Percentiles rank a stretch among this genome's conserved stretches.
Conservation (phyloP, 805 yeast species). For the Suhomyces faveliae region DNA sequence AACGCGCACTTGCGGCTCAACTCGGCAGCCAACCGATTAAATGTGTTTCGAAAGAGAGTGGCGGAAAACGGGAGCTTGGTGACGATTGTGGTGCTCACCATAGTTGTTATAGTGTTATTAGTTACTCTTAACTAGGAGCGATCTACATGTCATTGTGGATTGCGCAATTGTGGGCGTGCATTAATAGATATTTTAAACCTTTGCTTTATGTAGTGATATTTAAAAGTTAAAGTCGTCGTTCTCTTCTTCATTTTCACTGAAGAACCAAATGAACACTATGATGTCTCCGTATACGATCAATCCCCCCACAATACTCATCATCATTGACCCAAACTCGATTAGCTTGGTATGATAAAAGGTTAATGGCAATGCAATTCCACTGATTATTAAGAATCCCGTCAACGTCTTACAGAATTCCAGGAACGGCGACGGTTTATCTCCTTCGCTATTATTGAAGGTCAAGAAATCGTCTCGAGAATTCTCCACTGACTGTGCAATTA, state of each 20-base stretch:
- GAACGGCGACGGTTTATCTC: conserved; percentile 35
- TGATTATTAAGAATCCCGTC: conserved; percentile 41
- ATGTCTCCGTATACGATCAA: conserved; percentile 45
- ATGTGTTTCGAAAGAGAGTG: conserved; percentile 31
- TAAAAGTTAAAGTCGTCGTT: conserved; percentile 46
- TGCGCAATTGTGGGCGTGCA: background rate
- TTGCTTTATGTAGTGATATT: background rate
- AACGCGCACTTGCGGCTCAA: conserved; percentile 28
- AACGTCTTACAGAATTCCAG: conserved; percentile 38
- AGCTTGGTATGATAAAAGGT: conserved; percentile 37
- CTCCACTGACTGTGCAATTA: conserved; percentile 37
- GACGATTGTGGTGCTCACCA: conserved; percentile 41
- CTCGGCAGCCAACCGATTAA: conserved; percentile 30
- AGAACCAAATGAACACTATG: conserved; percentile 45
- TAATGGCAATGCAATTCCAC: conserved; percentile 46
- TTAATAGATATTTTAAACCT: background rate
- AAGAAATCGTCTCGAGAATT: conserved; percentile 42
- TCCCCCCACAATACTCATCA: conserved; percentile 46
- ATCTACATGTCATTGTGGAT: background rate
- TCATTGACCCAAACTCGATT: conserved; percentile 38
- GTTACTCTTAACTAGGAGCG: conserved; percentile 36
- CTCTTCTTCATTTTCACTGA: conserved; percentile 44
- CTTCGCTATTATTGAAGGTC: conserved; percentile 42
- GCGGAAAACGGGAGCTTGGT: conserved; percentile 44
- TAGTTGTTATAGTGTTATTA: conserved; percentile 38